Conservation (phyloP, 352 stramenopile species). For the Peronospora destructor region DNA sequence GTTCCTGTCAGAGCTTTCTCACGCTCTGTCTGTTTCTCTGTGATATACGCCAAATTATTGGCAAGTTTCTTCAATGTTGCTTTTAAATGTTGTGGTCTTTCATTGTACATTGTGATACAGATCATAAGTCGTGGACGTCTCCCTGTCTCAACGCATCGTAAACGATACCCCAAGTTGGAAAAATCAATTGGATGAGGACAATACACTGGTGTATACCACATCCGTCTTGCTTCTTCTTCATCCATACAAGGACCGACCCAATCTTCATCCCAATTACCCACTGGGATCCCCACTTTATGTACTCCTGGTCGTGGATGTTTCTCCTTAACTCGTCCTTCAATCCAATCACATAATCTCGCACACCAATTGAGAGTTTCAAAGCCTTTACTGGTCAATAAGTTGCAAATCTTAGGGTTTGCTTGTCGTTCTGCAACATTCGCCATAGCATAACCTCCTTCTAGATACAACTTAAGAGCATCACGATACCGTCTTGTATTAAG, state of each 20-base stretch:
- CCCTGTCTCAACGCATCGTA: slow-evolving; percentile 70
- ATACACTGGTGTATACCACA: slow-evolving; percentile 82
- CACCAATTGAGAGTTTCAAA: slow-evolving; percentile 86
- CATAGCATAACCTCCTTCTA: slow-evolving; percentile 81
- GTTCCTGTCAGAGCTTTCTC: slow-evolving; percentile 32
- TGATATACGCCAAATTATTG: slow-evolving; percentile 76
- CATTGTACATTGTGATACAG: slow-evolving; percentile 86
- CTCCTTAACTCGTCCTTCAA: slow-evolving; percentile 73
- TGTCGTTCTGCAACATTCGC: slow-evolving; percentile 75
- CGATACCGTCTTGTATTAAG: slow-evolving; percentile 60
- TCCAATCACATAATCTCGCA: slow-evolving; percentile 70
- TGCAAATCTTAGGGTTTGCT: slow-evolving; percentile 76
- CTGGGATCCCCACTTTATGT: slow-evolving; percentile 72
- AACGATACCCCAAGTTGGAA: slow-evolving; percentile 64
- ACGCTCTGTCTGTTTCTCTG: slow-evolving; percentile 33
- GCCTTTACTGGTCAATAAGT: slow-evolving; percentile 78
- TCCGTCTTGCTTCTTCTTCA: slow-evolving; percentile 64
- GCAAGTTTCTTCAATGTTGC: slow-evolving; percentile 70
- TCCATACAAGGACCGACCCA: slow-evolving; percentile 58
- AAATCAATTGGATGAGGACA: slow-evolving; percentile 64
- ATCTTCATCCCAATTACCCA: slow-evolving; percentile 65
- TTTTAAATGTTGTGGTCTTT: slow-evolving; percentile 59
- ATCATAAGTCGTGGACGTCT: slow-evolving; percentile 73
- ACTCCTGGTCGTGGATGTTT: slow-evolving; percentile 66
- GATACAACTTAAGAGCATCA: slow-evolving; percentile 73